Conservation (phyloP, 352 stramenopile species). For the Thraustochytrium sp. region DNA sequence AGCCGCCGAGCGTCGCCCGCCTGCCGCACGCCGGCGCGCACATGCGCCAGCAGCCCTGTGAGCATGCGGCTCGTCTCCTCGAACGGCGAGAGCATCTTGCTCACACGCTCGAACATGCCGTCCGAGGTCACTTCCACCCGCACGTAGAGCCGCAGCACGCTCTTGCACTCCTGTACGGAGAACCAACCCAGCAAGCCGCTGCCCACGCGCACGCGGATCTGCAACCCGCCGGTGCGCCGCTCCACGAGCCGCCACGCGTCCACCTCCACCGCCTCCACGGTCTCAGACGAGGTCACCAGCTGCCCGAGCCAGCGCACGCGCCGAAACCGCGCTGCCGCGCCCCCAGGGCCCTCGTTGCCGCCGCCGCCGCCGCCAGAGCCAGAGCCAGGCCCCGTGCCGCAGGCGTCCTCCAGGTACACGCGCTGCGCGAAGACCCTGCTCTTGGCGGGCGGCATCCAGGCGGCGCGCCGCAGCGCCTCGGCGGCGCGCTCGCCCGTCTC, state of each 20-base stretch:
- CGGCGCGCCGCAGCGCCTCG: background rate
- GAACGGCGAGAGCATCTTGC: constrained; percentile 29
- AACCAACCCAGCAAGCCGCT: constrained; percentile 6
- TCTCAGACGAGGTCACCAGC: background rate
- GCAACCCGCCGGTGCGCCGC: background rate
- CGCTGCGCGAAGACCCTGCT: background rate
- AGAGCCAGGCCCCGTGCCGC: background rate
- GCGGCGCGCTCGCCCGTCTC: background rate
- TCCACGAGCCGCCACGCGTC: background rate
- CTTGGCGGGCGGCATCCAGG: constrained; percentile 13
- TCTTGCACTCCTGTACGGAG: background rate
- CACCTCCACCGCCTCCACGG: background rate
- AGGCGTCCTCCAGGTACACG: background rate
- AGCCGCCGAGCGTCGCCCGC: background rate
- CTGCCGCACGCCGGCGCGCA: background rate
- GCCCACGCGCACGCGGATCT: background rate
- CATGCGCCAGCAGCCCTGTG: background rate
- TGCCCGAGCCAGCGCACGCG: constrained; percentile 17
- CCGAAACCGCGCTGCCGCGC: too few species aligned
- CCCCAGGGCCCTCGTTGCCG: background rate
- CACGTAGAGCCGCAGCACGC: background rate
- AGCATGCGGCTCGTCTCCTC: background rate
- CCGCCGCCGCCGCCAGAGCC: background rate
- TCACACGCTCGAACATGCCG: constrained; percentile 4
- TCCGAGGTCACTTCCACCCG: background rate